These are phyloP conservation scores for Salicornia ramosissima DNA, from an alignment of 148 eudicot genomes.

Conservation along the genomic window DNA sequence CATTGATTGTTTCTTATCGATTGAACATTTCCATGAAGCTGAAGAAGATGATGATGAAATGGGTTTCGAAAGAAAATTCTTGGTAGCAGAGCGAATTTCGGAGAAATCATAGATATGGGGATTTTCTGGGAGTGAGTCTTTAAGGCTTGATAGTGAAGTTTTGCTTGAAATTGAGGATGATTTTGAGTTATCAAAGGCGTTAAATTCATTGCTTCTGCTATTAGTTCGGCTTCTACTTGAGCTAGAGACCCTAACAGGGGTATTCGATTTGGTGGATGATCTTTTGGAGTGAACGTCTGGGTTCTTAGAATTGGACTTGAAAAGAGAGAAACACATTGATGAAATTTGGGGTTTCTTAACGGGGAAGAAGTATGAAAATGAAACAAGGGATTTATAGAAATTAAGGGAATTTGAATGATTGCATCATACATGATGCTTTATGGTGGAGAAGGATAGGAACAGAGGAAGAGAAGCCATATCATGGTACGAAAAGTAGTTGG, in stretches of 20 bases:
- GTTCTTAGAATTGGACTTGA: conserved; percentile 22
- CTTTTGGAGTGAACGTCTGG: not conserved
- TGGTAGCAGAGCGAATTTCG: conserved; percentile 53
- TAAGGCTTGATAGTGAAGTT: conserved; percentile 43
- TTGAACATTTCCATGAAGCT: conserved; percentile 58
- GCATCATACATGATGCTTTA: not conserved
- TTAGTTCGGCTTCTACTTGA: conserved; percentile 8
- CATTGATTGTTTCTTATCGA: conserved; percentile 37
- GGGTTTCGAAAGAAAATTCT: conserved; percentile 45
- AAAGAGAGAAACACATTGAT: conserved; percentile 39
- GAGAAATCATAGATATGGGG: conserved; percentile 55
- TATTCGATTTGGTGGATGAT: not conserved
- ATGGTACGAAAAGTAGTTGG: no score
- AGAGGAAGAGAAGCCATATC: conserved; percentile 1
- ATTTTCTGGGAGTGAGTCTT: conserved; percentile 45
- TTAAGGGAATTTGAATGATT: not conserved
- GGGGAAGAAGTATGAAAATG: not conserved
- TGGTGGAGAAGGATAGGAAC: no score
- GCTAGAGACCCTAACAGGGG: not conserved
- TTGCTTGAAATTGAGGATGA: conserved; percentile 42
- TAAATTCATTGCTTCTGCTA: conserved; percentile 10
- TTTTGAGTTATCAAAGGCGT: conserved; percentile 30
- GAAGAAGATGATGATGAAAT: conserved; percentile 63
- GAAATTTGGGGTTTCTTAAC: not conserved
- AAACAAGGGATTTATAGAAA: not conserved